Base-by-base conservation (phyloP, 495 filamentous ascomycete genomes). In the Bacidia gigantensis region DNA sequence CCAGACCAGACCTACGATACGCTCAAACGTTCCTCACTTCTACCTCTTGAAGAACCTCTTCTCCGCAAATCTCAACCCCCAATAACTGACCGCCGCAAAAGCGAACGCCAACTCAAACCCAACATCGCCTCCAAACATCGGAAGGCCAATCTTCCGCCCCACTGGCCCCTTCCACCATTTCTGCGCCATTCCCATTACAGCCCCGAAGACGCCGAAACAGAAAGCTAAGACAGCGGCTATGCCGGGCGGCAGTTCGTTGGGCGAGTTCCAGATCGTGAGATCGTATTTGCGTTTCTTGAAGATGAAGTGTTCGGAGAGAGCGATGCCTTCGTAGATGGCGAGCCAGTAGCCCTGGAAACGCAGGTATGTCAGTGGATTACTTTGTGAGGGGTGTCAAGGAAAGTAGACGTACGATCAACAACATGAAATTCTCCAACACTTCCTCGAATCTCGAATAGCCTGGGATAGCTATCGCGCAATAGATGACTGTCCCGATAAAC, bases 391-490 rank as follows among this genome's bases (percentile, higher is more conserved):
- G 11, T 35, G 20, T 21, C 5, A 35, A 35, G 29, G 29, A 35
- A 35, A 14, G 29, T 5, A 35, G 11, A 35, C 59, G n/a, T 55
- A 69, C 81, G 53, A 86, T 86, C 54, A 86, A 64, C 58, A 85
- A 68, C 77, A 92, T 83, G 67, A 93, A 87, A 63, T 86, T 86
- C 58, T 82, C 76, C 26, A 92, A 73, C 44, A 86, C 79, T 23
- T 61, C 61, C 56, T 81, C 78, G 65, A 90, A 92, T 56, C 83
- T 72, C 5, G 69, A 69, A 69, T 89, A 89, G 0, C 83, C 87
- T 0, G 86, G 83, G 55, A 92, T 83, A 9, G 80, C 77, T 55
- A 93, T 82, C 3, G 81, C 86, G 45, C 87, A 73, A 56, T 86
- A 89, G 17, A 79, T 75, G 49, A 72, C 69, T 0, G 84, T 86